Base-by-base conservation (phyloP, 2,329 filamentous ascomycete genomes). In the Tolypocladium paradoxum region DNA sequence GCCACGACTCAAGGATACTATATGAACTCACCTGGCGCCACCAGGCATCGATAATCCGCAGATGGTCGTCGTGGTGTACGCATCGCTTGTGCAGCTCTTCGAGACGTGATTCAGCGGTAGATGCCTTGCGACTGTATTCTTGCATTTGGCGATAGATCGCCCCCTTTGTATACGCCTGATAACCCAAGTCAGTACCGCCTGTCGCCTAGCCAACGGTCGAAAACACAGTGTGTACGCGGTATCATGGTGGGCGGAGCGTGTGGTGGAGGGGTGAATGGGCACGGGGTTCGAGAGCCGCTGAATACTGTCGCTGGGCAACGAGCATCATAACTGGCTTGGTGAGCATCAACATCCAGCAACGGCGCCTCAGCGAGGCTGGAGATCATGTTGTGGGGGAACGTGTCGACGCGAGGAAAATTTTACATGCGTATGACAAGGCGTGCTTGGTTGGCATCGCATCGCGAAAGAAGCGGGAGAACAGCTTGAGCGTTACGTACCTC, bases 111-210 rank as follows among this genome's bases (percentile, higher is more conserved):
- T 97, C 91, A 57, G 95, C 75, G 40, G 87, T 87, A 54, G 80
- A 78, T 67, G 90, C 91, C 68, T 95, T 90, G 62, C 93, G 85
- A 73, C 95, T 96, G 72, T 95, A 96, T 72, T 97, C 93, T 67
- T 90, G 88, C 90, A 99, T 96, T 73, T 96, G 92, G 54, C 95
- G 89, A 64, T 88, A 86, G 68, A 99, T 96, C 58, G 93, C 93
- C 75, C 96, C 93, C 74, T 97, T 99, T 56, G 68, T 72, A 56
- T 71, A 72, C 52, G 65, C 58, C 69, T 72, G 60, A 56, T 56
- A 55, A 54, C 56, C 54, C 54, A 51, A 55, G 61, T 65, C 57
- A 65, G 62, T 57, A 59, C 36, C 49, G n/a, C 35, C n/a, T 45
- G 46, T 37, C 46, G 27, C 37, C 31, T 27, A 50, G 29, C 34